phyloP scores from a whole-genome alignment of 129 eudicot genomes.

The Deinandra increscens region DNA sequence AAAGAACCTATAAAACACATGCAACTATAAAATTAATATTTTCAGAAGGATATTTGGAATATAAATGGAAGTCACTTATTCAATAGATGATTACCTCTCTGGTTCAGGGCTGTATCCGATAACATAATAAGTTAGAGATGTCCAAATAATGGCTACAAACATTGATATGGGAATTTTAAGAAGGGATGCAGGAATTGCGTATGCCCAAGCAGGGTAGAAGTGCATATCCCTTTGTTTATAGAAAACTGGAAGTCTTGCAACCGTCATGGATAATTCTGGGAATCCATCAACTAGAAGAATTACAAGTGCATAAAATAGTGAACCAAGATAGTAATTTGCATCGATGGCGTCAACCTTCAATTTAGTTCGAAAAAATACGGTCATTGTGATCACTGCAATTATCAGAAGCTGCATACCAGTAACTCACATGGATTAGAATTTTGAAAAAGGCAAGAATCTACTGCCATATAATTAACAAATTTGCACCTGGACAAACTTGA shows the following conservation, averaged over 20 bases:
- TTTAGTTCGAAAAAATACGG: conserved; percentile 54
- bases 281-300: conserved; percentile 61
- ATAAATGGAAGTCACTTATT: background rate
- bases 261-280: conserved; percentile 64
- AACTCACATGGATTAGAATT: conserved; percentile 17
- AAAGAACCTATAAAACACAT: conserved; percentile 47
- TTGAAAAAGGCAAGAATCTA: background rate
- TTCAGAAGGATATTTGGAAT: background rate
- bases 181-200: conserved; percentile 64
- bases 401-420: conserved; percentile 51
- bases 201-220: conserved; percentile 85
- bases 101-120: conserved; percentile 68
- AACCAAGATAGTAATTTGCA: conserved; percentile 65
- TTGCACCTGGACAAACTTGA: conserved; percentile 46
- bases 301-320: conserved; percentile 50
- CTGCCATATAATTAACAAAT: background rate
- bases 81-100: conserved; percentile 48
- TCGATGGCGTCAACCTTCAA: conserved; percentile 46
- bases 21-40: background rate
- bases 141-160: conserved; percentile 52
- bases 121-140: conserved; percentile 55
- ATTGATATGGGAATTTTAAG: conserved; percentile 65
- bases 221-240: conserved; percentile 67
- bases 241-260: conserved; percentile 59
- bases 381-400: conserved; percentile 52